These are phyloP conservation scores for Backusella australiensis DNA, from an alignment of 192 early-diverging fungal species.

Conservation along the genomic window DNA sequence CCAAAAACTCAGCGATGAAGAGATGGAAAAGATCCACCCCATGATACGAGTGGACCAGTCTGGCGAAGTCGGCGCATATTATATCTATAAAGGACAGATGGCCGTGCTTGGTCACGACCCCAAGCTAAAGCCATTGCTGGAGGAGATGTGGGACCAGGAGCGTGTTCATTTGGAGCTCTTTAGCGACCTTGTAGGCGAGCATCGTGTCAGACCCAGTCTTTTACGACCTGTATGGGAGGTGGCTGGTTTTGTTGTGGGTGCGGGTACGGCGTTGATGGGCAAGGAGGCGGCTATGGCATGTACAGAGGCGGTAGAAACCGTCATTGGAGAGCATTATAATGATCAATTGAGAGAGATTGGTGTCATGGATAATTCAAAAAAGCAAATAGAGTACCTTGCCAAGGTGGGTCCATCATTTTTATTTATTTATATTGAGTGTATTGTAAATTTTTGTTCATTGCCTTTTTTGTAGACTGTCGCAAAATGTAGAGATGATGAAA, in stretches of 20 bases:
- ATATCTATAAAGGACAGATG: slow-evolving; percentile 95
- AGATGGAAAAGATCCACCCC: slow-evolving; percentile 58
- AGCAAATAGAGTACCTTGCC: slow-evolving; percentile 58
- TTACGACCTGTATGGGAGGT: slow-evolving; percentile 85
- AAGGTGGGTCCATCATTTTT: slow-evolving; percentile 37
- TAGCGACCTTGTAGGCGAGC: slow-evolving; percentile 69
- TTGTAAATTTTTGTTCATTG: too few species aligned
- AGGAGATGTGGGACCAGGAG: slow-evolving; percentile 98
- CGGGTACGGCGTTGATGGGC: slow-evolving; percentile 83
- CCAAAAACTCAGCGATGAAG: slow-evolving; percentile 39
- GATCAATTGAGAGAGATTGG: slow-evolving; percentile 89
- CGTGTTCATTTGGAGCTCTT: slow-evolving; percentile 81
- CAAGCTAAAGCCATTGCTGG: slow-evolving; percentile 64
- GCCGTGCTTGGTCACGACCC: slow-evolving; percentile 72
- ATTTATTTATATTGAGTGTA: background rate
- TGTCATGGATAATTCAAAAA: slow-evolving; percentile 53
- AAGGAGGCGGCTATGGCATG: slow-evolving; percentile 98
- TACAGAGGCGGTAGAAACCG: slow-evolving; percentile 96
- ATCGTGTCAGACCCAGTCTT: slow-evolving; percentile 82
- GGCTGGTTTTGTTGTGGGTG: slow-evolving; percentile 86
- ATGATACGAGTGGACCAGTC: slow-evolving; percentile 98
- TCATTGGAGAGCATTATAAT: slow-evolving; percentile 95
- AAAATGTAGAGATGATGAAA: slow-evolving; percentile 92
- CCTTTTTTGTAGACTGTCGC: slow-evolving; percentile 58
- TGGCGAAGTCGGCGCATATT: slow-evolving; percentile 93